Evolutionary conservation across 129 eudicot genomes (phyloP).

Genomic region (Sambucus nigra): DNA sequence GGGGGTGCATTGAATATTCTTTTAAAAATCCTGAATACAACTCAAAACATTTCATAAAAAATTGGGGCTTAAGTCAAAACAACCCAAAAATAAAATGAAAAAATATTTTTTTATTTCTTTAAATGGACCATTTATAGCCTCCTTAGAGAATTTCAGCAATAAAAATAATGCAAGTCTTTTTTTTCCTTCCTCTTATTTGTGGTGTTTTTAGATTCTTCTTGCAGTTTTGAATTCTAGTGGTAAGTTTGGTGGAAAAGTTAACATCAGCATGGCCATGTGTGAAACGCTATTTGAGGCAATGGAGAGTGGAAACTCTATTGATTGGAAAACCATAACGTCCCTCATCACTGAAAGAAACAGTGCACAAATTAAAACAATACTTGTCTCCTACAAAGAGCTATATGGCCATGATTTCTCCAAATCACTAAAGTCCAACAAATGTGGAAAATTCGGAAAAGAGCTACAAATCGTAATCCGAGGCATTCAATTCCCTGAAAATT

Average conservation of each 20-base stretch:
- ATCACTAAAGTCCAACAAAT: slow-evolving; percentile 12
- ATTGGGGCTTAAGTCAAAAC: too few relatives aligned
- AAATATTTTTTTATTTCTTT: too few relatives aligned
- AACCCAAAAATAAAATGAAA: too few relatives aligned
- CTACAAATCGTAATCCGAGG: slow-evolving; percentile 2
- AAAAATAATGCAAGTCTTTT: not conserved
- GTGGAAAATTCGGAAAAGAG: slow-evolving; percentile 11
- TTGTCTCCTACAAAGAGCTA: slow-evolving; percentile 8
- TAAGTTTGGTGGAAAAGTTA: slow-evolving; percentile 7
- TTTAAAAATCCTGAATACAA: too few relatives aligned
- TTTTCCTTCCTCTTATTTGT: too few relatives aligned
- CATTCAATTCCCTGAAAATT: slow-evolving; percentile 6
- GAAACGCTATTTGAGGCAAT: slow-evolving; percentile 14
- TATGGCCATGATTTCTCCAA: slow-evolving; percentile 15
- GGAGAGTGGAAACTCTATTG: slow-evolving; percentile 8
- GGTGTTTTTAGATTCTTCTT: not conserved
- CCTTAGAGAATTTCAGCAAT: too few relatives aligned
- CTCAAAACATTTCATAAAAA: too few relatives aligned
- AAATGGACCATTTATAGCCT: too few relatives aligned
- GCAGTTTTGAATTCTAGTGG: slow-evolving; percentile 1
- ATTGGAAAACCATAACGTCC: slow-evolving; percentile 9
- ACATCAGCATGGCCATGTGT: slow-evolving; percentile 14
- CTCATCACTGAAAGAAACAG: slow-evolving; percentile 5
- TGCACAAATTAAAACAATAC: slow-evolving; percentile 1
- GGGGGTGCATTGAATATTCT: too few relatives aligned